phyloP scores from a whole-genome alignment of 495 filamentous ascomycete species.

The Neurospora sp. region DNA sequence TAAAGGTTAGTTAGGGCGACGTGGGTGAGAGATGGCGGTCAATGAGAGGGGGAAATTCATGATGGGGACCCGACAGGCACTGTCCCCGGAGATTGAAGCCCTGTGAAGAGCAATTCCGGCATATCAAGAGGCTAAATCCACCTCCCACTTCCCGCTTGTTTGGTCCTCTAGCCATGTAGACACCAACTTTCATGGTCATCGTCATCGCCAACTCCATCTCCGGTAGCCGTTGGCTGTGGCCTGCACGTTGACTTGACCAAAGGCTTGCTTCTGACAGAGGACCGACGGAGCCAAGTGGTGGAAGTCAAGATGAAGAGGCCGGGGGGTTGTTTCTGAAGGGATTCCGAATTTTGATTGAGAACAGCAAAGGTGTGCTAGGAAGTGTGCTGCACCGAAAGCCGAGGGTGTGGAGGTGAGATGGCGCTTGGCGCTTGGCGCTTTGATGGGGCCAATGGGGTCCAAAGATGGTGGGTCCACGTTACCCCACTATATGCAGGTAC shows the following conservation, averaged over 20 bases:
- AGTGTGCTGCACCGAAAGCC: background rate
- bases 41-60: background rate
- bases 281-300: background rate
- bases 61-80: background rate
- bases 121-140: background rate
- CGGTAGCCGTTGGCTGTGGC: background rate
- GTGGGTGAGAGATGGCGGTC: background rate
- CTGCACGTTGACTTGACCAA: background rate
- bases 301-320: background rate
- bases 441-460: background rate
- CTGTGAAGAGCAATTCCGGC: background rate
- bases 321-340: background rate
- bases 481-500: constrained; percentile 12
- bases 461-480: background rate
- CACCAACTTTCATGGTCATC: background rate
- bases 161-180: background rate
- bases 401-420: background rate
- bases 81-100: background rate
- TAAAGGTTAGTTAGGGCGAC: background rate
- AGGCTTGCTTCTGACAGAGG: background rate
- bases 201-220: background rate
- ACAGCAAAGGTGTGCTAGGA: background rate
- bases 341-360: background rate
- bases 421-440: background rate
- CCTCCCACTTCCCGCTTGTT: background rate